Percentiles rank a stretch among this genome's conserved stretches.
Conservation (phyloP, 2,329 filamentous ascomycete species). For the Graphiopsis chlorocephala region DNA sequence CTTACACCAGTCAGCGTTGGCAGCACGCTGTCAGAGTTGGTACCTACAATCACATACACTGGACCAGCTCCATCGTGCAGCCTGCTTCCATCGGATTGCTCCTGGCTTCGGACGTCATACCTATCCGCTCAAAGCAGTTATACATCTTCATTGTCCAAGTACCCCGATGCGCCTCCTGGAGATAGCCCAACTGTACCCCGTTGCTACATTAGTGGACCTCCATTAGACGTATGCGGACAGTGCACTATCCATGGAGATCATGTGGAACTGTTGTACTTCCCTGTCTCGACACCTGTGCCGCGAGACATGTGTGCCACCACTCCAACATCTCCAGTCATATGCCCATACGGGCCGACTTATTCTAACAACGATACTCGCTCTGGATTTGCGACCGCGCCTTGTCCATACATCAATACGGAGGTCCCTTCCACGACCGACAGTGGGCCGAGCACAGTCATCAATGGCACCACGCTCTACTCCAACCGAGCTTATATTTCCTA, state of each 20-base stretch:
- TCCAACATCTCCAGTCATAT: slow-evolving; percentile 8
- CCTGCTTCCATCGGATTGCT: slow-evolving; percentile 6
- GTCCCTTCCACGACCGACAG: slow-evolving; percentile 4
- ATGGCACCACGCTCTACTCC: slow-evolving; percentile 11
- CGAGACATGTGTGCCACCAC: slow-evolving; percentile 11
- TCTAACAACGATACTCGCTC: neutral
- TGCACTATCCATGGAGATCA: slow-evolving; percentile 6
- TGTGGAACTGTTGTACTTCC: slow-evolving; percentile 13
- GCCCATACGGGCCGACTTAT: slow-evolving; percentile 4
- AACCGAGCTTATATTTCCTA: slow-evolving; percentile 24
- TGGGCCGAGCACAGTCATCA: slow-evolving; percentile 7
- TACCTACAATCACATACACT: slow-evolving; percentile 6
- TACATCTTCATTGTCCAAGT: neutral
- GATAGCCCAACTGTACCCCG: neutral
- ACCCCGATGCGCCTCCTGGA: slow-evolving; percentile 7
- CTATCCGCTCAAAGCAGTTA: slow-evolving; percentile 1
- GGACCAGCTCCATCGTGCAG: slow-evolving; percentile 13
- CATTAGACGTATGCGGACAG: slow-evolving; percentile 4
- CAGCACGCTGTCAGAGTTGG: neutral
- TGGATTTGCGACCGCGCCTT: slow-evolving; percentile 4
- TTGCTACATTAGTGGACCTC: slow-evolving; percentile 1
- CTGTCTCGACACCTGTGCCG: neutral
- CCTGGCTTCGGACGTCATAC: slow-evolving; percentile 7
- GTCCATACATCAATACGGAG: slow-evolving; percentile 6
- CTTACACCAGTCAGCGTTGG: neutral